Evolutionary conservation across 768 basidiomycete genomes (phyloP).

Genomic region (Russula foetens): DNA sequence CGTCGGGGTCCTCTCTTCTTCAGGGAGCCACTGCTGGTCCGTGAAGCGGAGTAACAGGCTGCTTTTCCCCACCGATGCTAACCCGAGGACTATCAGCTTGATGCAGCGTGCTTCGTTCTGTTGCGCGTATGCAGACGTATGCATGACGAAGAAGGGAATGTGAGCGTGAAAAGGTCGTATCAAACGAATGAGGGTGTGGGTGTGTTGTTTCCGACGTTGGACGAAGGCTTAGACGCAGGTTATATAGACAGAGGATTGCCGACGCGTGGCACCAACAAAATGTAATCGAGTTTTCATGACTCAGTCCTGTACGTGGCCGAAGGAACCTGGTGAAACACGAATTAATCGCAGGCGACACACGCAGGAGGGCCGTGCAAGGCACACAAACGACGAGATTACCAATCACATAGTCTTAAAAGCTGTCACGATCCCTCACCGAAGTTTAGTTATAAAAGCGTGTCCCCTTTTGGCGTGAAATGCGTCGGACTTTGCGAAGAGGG

Average conservation of each 20-base stretch:
- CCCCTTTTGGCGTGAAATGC: background rate
- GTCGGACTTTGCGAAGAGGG: background rate
- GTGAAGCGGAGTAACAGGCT: constrained; percentile 89
- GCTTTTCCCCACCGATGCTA: constrained; percentile 86
- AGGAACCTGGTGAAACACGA: constrained; percentile 1
- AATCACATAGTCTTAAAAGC: background rate
- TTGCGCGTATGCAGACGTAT: background rate
- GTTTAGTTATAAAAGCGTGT: background rate
- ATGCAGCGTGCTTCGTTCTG: constrained; percentile 48
- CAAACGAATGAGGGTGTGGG: background rate
- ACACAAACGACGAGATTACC: background rate
- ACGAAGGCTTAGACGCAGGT: background rate
- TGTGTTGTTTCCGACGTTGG: background rate
- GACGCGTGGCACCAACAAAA: background rate
- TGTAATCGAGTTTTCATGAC: background rate
- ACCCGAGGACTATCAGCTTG: constrained; percentile 77
- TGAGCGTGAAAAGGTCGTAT: background rate
- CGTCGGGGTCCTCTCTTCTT: constrained; percentile 81
- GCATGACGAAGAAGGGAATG: background rate
- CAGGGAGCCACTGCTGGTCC: constrained; percentile 88
- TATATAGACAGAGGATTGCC: background rate
- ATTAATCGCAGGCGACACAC: background rate
- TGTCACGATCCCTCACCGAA: no score
- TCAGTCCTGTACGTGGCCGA: background rate
- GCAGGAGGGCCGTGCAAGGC: no score